Evolutionary conservation across 495 filamentous ascomycete genomes (phyloP), one percentile per base, ranked within the genome.

Genomic region (Aspergillus bertholletiae): DNA sequence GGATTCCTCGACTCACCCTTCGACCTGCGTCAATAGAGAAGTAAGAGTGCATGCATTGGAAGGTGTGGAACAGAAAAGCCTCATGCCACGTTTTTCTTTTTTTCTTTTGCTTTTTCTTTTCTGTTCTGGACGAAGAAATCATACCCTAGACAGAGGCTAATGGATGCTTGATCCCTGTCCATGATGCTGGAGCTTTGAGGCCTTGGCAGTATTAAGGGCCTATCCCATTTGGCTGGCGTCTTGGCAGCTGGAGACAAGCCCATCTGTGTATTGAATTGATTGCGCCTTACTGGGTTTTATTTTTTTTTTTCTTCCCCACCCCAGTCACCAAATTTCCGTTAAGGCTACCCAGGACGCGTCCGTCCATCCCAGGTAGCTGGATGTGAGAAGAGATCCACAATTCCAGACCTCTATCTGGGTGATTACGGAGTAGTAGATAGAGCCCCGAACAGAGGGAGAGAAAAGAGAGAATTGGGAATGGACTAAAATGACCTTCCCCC

Each of bases 61-160:
- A 43, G 18, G 8, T 43, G 15, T 43, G 39, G 48, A 18, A 44
- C 52, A 54, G 44, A 54, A 54, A 51, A 54, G 52, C 52, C 52
- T 54, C 52, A 48, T 54, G 52, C 52, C 52, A 54, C 52, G 52
- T 54, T 54, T 28, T 28, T 28, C 8, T 28, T 28, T 28, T 28
- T 28, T 28, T 28, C 8, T 28, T 28, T 28, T 28, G 4, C 8
- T 28, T 28, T 28, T 28, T 28, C 8, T 53, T 53, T 39, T 46
- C 41, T 53, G 34, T 22, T 7, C 5, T 21, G 35, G 6, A 24
- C n/a, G 28, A 6, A 24, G 20, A 20, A 24, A n/a, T 41, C 21
- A 17, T 26, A 39, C 22, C 20, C n/a, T 17, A 23, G 28, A 28
- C 5, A n/a, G 9, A 37, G 20, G 7, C 20, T 43, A 7, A 12